These are phyloP conservation scores for Novymonas esmeraldas DNA, from an alignment of 208 protist genomes.

Conservation along the genomic window DNA sequence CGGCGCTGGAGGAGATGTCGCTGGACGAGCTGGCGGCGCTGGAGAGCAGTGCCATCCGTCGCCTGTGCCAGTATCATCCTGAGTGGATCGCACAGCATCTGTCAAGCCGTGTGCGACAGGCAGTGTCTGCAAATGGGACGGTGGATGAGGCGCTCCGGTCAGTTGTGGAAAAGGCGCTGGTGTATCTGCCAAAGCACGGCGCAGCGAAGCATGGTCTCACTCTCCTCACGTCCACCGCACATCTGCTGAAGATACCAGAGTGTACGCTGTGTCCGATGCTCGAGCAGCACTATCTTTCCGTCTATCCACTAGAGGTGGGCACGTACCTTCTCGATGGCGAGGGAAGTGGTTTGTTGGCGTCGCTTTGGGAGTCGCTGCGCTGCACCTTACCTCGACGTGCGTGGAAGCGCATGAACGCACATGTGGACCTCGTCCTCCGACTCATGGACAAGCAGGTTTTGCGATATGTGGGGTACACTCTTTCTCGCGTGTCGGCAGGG, in stretches of 20 bases:
- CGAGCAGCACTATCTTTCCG: slow-evolving; percentile 3
- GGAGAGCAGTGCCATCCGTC: neutral
- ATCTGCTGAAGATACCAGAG: neutral
- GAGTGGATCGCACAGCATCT: slow-evolving; percentile 8
- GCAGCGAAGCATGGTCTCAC: neutral
- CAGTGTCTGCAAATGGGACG: neutral
- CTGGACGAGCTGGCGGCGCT: slow-evolving; percentile 14
- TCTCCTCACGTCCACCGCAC: slow-evolving; percentile 17
- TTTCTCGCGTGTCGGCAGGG: neutral
- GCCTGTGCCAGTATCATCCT: slow-evolving; percentile 10
- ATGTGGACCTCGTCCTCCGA: slow-evolving; percentile 12
- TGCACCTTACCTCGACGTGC: neutral
- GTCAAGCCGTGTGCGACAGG: slow-evolving; percentile 1
- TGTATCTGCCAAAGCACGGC: slow-evolving; percentile 4
- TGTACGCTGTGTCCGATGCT: neutral
- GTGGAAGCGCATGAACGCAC: neutral
- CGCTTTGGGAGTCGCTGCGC: neutral
- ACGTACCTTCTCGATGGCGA: slow-evolving; percentile 17
- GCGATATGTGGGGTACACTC: neutral
- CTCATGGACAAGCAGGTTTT: slow-evolving; percentile 16
- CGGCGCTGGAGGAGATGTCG: slow-evolving; percentile 11
- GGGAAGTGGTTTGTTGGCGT: neutral
- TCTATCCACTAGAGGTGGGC: slow-evolving; percentile 18
- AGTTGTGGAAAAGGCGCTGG: slow-evolving; percentile 9
- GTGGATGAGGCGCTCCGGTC: slow-evolving; percentile 2